Conservation (phyloP, 495 filamentous ascomycete genomes). For the Paragyromitra xinjiangensis region DNA sequence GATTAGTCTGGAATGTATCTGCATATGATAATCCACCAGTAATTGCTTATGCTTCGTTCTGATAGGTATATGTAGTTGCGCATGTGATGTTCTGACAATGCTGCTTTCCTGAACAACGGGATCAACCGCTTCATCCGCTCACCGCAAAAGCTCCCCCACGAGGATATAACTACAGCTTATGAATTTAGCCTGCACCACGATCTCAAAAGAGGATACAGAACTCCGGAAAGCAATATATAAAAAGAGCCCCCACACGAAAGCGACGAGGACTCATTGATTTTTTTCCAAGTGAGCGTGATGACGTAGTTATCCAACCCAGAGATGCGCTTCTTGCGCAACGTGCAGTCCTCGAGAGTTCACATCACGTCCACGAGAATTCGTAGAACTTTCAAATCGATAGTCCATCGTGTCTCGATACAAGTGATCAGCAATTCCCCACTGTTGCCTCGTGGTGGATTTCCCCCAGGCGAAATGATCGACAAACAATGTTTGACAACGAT, state of each 20-base stretch:
- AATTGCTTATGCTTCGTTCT: background rate
- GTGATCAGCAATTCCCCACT: constrained; percentile 6
- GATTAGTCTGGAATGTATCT: background rate
- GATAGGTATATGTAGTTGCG: constrained; percentile 8
- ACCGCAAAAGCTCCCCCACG: constrained; percentile 13
- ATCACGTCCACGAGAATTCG: background rate
- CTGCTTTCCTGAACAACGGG: constrained; percentile 9
- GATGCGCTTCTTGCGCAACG: background rate
- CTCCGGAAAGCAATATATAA: background rate
- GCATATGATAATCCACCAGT: constrained; percentile 3
- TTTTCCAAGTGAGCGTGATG: background rate
- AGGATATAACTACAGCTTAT: constrained; percentile 2
- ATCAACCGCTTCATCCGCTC: constrained; percentile 21
- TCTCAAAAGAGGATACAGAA: background rate
- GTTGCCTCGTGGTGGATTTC: constrained; percentile 5
- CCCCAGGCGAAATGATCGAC: constrained; percentile 12
- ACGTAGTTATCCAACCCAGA: constrained; percentile 9
- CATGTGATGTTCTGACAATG: constrained; percentile 17
- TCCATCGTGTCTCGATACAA: constrained; percentile 24
- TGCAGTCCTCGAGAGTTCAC: constrained; percentile 4
- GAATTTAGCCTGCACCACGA: background rate
- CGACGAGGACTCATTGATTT: constrained; percentile 10
- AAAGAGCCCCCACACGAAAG: constrained; percentile 21
- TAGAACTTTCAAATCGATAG: background rate
- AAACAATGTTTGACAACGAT: constrained; percentile 14